Percentiles rank a stretch among this genome's conserved stretches.
These are phyloP conservation scores for Fagus sylvatica DNA, from an alignment of 306 rosid species.

Conservation along the genomic window DNA sequence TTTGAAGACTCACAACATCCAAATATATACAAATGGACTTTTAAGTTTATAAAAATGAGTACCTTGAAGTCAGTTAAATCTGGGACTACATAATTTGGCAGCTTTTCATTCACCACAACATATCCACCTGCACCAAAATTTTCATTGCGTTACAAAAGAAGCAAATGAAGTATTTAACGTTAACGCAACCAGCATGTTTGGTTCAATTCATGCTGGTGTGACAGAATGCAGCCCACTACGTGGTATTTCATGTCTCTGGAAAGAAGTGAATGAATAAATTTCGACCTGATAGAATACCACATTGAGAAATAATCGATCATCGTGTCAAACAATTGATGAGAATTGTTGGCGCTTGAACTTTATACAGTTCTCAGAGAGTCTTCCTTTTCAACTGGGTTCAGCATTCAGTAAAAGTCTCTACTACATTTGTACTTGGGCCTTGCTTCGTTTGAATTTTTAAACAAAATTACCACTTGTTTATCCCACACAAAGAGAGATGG, in stretches of 20 bases:
- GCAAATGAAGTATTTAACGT: background rate
- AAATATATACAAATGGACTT: background rate
- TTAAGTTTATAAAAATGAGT: conserved; percentile 2
- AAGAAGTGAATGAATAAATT: background rate
- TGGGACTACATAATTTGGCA: conserved; percentile 65
- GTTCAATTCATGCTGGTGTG: background rate
- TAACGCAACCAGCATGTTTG: background rate
- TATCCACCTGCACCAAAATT: conserved; percentile 52
- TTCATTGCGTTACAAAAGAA: background rate
- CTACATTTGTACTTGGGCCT: background rate
- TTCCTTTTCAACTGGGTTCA: too few species aligned
- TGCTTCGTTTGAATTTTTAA: background rate
- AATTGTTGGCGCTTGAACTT: background rate
- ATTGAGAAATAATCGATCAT: background rate
- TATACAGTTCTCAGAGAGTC: too few species aligned
- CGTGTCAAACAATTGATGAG: background rate
- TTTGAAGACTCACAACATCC: background rate
- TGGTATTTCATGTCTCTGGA: background rate
- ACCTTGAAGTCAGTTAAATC: conserved; percentile 61
- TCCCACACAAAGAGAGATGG: background rate
- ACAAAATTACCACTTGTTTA: background rate
- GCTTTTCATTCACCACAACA: conserved; percentile 51
- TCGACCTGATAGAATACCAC: background rate
- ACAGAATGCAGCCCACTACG: background rate
- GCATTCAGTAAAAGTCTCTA: too few species aligned